Evolutionary conservation across 1,284 basidiomycete genomes (phyloP).

Genomic region (Ustilago nuda): DNA sequence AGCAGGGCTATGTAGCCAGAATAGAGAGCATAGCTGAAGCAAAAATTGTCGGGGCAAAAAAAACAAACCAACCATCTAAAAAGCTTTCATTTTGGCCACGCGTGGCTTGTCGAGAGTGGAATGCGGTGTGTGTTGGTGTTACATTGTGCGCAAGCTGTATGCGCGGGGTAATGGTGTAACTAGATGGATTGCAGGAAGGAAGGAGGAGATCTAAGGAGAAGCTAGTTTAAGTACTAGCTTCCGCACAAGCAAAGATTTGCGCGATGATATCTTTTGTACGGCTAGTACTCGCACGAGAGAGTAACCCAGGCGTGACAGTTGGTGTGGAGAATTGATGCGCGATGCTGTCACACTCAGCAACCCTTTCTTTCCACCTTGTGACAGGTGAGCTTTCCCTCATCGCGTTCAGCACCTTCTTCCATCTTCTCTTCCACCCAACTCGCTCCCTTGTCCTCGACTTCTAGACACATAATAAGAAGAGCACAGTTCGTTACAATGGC

Average conservation of each 20-base stretch:
- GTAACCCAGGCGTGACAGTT: background rate
- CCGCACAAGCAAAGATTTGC: no score
- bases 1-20: background rate
- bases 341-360: conserved; percentile 33
- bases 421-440: background rate
- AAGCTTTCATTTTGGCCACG: background rate
- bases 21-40: background rate
- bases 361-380: background rate
- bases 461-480: background rate
- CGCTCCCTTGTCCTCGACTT: background rate
- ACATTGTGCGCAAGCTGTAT: no score
- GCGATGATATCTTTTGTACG: no score
- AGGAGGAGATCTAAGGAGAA: no score
- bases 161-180: no score
- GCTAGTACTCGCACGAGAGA: no score
- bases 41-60: background rate
- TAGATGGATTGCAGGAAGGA: no score
- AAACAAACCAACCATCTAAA: no score
- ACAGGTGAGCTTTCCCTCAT: conserved; percentile 9
- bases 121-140: conserved; percentile 23
- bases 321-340: conserved; percentile 41
- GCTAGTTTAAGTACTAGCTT: no score
- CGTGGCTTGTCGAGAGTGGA: background rate
- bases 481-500: background rate
- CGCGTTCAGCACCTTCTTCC: conserved; percentile 3